phyloP scores from a whole-genome alignment of 2,329 filamentous ascomycete genomes.

The Epichloe gansuensis region DNA sequence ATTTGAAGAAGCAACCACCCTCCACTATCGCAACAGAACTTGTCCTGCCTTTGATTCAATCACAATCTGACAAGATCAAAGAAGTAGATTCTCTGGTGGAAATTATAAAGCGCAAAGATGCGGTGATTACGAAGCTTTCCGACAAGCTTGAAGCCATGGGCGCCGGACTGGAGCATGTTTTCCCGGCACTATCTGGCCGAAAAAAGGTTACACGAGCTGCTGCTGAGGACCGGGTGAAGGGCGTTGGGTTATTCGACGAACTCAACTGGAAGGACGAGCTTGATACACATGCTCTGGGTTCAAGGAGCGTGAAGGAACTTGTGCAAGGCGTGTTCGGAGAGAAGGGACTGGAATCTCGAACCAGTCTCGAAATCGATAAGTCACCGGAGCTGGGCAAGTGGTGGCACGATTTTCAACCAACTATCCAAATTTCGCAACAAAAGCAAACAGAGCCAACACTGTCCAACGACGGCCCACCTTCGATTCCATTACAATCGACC shows the following conservation, averaged over 20 bases:
- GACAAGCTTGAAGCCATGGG: conserved; percentile 42
- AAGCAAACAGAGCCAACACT: conserved; percentile 5
- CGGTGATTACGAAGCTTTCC: conserved; percentile 34
- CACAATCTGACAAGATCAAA: conserved; percentile 25
- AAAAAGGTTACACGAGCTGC: conserved; percentile 29
- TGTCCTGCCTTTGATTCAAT: conserved; percentile 38
- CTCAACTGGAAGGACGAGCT: conserved; percentile 24
- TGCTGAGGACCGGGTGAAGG: conserved; percentile 37
- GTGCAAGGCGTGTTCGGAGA: conserved; percentile 29
- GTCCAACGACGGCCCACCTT: conserved; percentile 5
- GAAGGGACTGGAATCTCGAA: conserved; percentile 18
- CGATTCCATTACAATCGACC: neutral
- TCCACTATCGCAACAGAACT: conserved; percentile 33
- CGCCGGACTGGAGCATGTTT: conserved; percentile 39
- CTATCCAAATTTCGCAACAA: conserved; percentile 12
- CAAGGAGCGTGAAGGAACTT: conserved; percentile 23
- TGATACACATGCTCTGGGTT: conserved; percentile 11
- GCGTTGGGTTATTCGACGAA: conserved; percentile 35
- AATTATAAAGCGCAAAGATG: conserved; percentile 37
- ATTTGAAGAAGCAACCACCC: conserved; percentile 34
- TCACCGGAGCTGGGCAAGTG: conserved; percentile 30
- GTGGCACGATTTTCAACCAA: conserved; percentile 33
- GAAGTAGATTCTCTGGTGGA: conserved; percentile 31
- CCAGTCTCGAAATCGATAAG: conserved; percentile 17
- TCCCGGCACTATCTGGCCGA: conserved; percentile 36